A percentile compares a stretch with the other conserved stretches of the same genome.
These are phyloP conservation scores for Trichoderma semiorbis DNA, from an alignment of 2,329 filamentous ascomycete genomes.

Conservation along the genomic window DNA sequence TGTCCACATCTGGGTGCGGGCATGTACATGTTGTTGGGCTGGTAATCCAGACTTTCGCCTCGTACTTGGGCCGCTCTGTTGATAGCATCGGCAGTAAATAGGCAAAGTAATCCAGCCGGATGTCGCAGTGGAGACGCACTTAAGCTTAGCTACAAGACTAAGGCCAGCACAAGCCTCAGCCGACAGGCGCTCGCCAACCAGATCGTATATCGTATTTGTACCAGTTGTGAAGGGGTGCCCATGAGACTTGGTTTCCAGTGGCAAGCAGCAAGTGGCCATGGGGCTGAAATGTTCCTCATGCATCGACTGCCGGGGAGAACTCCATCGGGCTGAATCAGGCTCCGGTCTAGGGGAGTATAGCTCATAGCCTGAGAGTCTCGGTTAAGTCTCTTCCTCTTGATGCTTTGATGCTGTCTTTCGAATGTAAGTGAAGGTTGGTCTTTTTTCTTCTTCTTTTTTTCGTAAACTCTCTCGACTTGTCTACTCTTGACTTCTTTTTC, in stretches of 20 bases:
- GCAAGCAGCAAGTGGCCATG: not conserved
- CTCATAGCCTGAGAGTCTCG: not conserved
- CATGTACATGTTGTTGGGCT: not conserved
- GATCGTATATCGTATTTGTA: constrained; percentile 13
- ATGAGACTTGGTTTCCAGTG: not conserved
- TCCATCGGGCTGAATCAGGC: constrained; percentile 5
- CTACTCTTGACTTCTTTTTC: not conserved
- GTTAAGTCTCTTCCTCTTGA: not conserved
- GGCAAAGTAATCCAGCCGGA: not conserved
- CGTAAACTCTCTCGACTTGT: not conserved
- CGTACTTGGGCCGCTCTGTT: not conserved
- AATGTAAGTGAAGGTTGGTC: not conserved
- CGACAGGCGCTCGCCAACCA: not conserved
- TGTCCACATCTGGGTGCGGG: not conserved
- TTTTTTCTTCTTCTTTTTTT: not conserved
- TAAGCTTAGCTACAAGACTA: constrained; percentile 12
- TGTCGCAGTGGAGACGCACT: constrained; percentile 13
- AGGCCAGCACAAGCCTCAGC: constrained; percentile 7
- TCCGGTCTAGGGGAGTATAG: not conserved
- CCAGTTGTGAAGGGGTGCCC: not conserved
- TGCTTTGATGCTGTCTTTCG: not conserved
- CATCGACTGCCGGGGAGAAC: not conserved
- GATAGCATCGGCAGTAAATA: not conserved
- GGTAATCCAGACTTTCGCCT: not conserved
- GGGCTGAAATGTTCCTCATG: not conserved